Evolutionary conservation across 208 protist genomes (phyloP).

Genomic region (Angomonas deanei): DNA sequence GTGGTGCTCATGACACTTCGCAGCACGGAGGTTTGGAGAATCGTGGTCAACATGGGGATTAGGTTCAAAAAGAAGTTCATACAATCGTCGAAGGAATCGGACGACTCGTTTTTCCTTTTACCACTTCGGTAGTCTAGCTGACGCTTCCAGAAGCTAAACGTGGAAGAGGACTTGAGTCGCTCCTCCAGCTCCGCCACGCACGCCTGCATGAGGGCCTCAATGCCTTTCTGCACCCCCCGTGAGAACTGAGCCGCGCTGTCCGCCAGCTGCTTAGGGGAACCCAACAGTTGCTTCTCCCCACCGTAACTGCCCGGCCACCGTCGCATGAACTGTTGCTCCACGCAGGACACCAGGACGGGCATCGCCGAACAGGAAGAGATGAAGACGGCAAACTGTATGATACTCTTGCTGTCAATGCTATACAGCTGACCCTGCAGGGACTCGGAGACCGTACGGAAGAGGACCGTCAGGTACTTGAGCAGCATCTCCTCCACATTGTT

Average conservation of each 20-base stretch:
- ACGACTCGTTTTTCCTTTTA: constrained; percentile 12
- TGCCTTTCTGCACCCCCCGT: constrained; percentile 69
- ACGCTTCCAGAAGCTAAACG: constrained; percentile 60
- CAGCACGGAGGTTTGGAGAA: constrained; percentile 66
- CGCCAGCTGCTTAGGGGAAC: constrained; percentile 58
- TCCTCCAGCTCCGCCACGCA: constrained; percentile 54
- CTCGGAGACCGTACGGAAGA: constrained; percentile 81
- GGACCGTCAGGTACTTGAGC: constrained; percentile 83
- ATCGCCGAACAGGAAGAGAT: constrained; percentile 74
- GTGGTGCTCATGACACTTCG: constrained; percentile 73
- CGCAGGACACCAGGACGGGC: constrained; percentile 74
- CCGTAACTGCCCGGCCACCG: constrained; percentile 67
- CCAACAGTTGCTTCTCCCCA: constrained; percentile 52
- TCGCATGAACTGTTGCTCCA: constrained; percentile 86
- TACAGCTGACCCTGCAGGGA: constrained; percentile 62
- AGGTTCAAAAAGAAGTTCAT: constrained; percentile 66
- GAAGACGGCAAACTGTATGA: constrained; percentile 69
- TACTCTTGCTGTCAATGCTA: constrained; percentile 29
- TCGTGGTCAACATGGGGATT: constrained; percentile 51
- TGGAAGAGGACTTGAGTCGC: constrained; percentile 38
- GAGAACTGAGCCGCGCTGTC: constrained; percentile 63
- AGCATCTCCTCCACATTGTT: constrained; percentile 91
- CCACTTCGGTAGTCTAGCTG: constrained; percentile 38
- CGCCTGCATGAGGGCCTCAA: constrained; percentile 60
- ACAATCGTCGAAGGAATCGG: constrained; percentile 26